Conservation (phyloP, 2,329 filamentous ascomycete species). For the Diaporthe citri region DNA sequence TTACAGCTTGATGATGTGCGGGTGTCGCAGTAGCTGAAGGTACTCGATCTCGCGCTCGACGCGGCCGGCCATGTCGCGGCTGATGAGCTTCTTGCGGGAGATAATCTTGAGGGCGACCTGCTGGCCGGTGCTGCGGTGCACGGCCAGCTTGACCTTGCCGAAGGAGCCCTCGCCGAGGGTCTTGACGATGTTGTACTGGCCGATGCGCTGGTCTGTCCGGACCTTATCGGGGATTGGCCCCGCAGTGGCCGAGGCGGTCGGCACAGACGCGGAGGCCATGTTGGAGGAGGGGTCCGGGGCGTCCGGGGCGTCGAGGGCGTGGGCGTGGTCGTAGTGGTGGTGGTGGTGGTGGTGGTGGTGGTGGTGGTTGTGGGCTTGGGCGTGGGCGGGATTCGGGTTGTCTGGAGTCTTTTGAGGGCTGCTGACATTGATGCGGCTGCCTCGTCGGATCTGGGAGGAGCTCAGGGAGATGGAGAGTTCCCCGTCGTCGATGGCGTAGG, state of each 20-base stretch:
- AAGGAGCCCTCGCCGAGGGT: slow-evolving; percentile 97
- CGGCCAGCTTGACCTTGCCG: slow-evolving; percentile 97
- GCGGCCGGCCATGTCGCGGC: slow-evolving; percentile 95
- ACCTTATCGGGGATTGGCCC: slow-evolving; percentile 55
- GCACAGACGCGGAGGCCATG: slow-evolving; percentile 48
- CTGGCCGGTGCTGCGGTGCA: slow-evolving; percentile 91
- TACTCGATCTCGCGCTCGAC: slow-evolving; percentile 99
- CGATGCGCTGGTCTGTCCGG: slow-evolving; percentile 85
- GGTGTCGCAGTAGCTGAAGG: slow-evolving; percentile 92
- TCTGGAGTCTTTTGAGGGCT: slow-evolving; percentile 45
- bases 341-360: neutral
- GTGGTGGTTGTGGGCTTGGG: neutral
- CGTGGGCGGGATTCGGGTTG: slow-evolving; percentile 46
- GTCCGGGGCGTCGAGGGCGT: slow-evolving; percentile 41
- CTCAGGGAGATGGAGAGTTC: slow-evolving; percentile 84
- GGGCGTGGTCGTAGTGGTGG: slow-evolving; percentile 19
- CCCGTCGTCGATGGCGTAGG: slow-evolving; percentile 71
- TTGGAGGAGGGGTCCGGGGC: slow-evolving; percentile 48
- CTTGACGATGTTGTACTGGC: slow-evolving; percentile 90
- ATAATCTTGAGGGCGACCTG: slow-evolving; percentile 99
- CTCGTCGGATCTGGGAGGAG: slow-evolving; percentile 72
- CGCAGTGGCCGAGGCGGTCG: slow-evolving; percentile 40
- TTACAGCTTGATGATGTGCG: slow-evolving; percentile 98
- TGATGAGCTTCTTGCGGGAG: slow-evolving; percentile 93
- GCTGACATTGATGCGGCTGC: slow-evolving; percentile 55